These are phyloP conservation scores for Neurospora hispaniola DNA, from an alignment of 495 filamentous ascomycete genomes.

Conservation along the genomic window DNA sequence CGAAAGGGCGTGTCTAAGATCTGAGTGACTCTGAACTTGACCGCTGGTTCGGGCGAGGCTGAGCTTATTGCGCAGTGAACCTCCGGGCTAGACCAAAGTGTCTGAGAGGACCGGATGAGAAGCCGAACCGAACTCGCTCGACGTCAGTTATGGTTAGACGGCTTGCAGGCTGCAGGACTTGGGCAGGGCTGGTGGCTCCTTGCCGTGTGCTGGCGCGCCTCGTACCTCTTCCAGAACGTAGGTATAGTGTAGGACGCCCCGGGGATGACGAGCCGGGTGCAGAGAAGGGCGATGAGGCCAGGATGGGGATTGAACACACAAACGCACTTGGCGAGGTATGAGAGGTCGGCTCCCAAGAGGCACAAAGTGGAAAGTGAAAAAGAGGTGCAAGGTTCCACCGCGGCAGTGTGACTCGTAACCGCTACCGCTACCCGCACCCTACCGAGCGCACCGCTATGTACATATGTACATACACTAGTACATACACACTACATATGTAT, in stretches of 20 bases:
- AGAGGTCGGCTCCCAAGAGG: not conserved
- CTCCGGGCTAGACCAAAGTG: not conserved
- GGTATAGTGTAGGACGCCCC: not conserved
- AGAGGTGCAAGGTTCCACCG: not conserved
- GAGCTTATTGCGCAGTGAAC: not conserved
- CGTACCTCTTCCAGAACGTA: not conserved
- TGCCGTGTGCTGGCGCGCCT: not conserved
- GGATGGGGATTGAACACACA: not conserved
- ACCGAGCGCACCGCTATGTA: not conserved
- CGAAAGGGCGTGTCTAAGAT: not conserved
- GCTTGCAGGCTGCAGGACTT: not conserved
- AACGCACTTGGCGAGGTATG: not conserved
- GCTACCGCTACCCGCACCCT: not conserved
- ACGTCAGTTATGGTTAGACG: not conserved
- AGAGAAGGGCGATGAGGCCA: not conserved
- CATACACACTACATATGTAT: too few species aligned
- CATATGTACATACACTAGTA: too few species aligned
- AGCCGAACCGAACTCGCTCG: not conserved
- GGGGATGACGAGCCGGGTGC: not conserved
- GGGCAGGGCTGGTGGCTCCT: not conserved
- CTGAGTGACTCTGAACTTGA: not conserved
- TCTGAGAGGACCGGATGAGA: not conserved
- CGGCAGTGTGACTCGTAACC: not conserved
- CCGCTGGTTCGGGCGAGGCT: not conserved
- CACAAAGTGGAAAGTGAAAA: not conserved